A percentile compares a stretch with the other conserved stretches of the same genome.
These are phyloP conservation scores for Acacia concinna DNA, from an alignment of 331 rosid species.

Conservation along the genomic window DNA sequence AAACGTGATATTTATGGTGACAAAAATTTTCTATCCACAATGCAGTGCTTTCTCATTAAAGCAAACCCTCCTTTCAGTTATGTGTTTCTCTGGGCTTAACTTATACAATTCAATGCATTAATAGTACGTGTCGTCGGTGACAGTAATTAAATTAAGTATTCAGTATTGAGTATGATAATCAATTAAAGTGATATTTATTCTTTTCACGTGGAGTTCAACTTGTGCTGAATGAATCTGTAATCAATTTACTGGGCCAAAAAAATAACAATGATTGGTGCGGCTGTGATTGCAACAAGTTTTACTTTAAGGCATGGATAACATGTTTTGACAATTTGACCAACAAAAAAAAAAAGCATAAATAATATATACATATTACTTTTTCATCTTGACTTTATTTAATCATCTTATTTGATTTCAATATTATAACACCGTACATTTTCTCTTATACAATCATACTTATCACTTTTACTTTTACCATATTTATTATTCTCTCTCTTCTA, in stretches of 20 bases:
- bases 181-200: neutral
- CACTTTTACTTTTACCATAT: too few relatives aligned
- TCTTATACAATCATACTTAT: too few relatives aligned
- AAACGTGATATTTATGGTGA: neutral
- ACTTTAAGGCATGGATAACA: too few relatives aligned
- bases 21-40: neutral
- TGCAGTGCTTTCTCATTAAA: neutral
- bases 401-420: too few relatives aligned
- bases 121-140: neutral
- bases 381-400: too few relatives aligned
- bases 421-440: too few relatives aligned
- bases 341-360: neutral
- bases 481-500: too few relatives aligned
- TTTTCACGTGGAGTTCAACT: neutral
- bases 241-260: neutral
- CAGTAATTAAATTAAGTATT: neutral
- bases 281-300: neutral
- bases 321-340: too few relatives aligned
- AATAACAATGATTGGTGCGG: neutral
- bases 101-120: neutral
- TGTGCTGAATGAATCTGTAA: neutral
- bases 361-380: too few relatives aligned
- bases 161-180: neutral
- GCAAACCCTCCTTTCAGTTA: neutral
- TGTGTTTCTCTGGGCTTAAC: neutral